phyloP scores from a whole-genome alignment of 2,329 filamentous ascomycete species.

The Exophiala sp. region DNA sequence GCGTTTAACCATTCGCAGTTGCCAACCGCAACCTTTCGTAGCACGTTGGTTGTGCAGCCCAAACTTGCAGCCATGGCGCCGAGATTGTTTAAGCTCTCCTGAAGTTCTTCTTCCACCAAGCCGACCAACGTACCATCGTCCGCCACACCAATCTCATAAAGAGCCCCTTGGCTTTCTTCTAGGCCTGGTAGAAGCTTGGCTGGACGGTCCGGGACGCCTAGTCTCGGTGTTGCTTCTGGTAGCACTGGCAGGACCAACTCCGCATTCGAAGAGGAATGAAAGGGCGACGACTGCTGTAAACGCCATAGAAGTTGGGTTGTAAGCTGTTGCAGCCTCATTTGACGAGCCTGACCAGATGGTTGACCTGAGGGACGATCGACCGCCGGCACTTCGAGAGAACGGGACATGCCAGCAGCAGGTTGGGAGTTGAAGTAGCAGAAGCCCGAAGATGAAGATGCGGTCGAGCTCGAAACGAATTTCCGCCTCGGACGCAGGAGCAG shows the following conservation, averaged over 20 bases:
- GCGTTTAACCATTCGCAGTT: conserved; percentile 61
- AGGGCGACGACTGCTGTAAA: conserved; percentile 87
- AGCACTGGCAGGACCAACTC: conserved; percentile 72
- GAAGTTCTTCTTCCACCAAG: conserved; percentile 82
- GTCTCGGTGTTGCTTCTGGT: conserved; percentile 60
- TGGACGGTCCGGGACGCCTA: conserved; percentile 54
- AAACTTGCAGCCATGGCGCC: conserved; percentile 88
- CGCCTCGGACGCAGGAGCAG: conserved; percentile 75
- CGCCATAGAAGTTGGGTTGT: conserved; percentile 95
- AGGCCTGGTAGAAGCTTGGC: conserved; percentile 65
- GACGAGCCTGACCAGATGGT: conserved; percentile 66
- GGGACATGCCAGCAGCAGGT: conserved; percentile 28
- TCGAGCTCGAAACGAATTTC: conserved; percentile 69
- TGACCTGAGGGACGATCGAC: conserved; percentile 36
- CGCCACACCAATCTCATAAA: conserved; percentile 95
- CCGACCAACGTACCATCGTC: conserved; percentile 92
- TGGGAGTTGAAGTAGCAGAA: conserved; percentile 30
- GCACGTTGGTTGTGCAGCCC: conserved; percentile 77
- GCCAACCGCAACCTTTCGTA: conserved; percentile 79
- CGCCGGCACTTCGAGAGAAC: conserved; percentile 8
- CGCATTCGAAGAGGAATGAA: conserved; percentile 75
- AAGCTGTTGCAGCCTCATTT: conserved; percentile 81
- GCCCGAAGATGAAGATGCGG: conserved; percentile 36
- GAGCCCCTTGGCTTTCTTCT: conserved; percentile 85
- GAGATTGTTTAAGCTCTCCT: conserved; percentile 82